Evolutionary conservation across 164 flowering plant species (phyloP).

Genomic region (Sedum album): DNA sequence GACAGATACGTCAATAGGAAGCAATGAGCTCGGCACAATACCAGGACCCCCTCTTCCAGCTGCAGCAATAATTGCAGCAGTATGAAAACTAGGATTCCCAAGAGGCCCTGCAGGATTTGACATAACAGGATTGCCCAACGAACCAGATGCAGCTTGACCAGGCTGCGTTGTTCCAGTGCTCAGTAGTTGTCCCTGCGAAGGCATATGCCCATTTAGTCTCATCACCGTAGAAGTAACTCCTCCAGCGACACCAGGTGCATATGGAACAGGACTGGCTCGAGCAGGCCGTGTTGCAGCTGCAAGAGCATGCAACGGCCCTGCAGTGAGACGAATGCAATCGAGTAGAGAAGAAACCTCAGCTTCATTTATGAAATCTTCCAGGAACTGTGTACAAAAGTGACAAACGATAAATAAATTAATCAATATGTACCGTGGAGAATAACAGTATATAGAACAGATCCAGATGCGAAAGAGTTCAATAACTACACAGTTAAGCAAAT

Average conservation of each 20-base stretch:
- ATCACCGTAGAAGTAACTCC: constrained; percentile 40
- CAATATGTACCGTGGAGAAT: background rate
- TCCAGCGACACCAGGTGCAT: constrained; percentile 45
- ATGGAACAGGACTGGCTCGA: constrained; percentile 81
- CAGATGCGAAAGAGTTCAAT: background rate
- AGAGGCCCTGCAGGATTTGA: constrained; percentile 35
- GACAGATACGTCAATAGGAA: constrained; percentile 97
- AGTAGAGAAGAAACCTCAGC: constrained; percentile 90
- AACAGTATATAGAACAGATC: background rate
- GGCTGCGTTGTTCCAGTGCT: constrained; percentile 33
- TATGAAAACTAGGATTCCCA: constrained; percentile 55
- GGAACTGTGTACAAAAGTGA: constrained; percentile 43
- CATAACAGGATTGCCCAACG: constrained; percentile 34
- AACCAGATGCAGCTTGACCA: constrained; percentile 33
- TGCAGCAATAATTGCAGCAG: constrained; percentile 70
- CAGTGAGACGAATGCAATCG: constrained; percentile 95
- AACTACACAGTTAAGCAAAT: background rate
- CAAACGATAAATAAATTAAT: constrained; percentile 1
- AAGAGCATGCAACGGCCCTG: constrained; percentile 95
- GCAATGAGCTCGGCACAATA: constrained; percentile 91
- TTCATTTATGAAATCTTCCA: constrained; percentile 97
- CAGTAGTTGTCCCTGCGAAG: constrained; percentile 46
- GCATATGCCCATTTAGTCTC: constrained; percentile 35
- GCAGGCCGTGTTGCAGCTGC: constrained; percentile 98
- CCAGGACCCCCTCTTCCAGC: constrained; percentile 96